Base-by-base conservation (phyloP, 1,139 yeast species). In the Nakaseomyces kungkrabaensis region DNA sequence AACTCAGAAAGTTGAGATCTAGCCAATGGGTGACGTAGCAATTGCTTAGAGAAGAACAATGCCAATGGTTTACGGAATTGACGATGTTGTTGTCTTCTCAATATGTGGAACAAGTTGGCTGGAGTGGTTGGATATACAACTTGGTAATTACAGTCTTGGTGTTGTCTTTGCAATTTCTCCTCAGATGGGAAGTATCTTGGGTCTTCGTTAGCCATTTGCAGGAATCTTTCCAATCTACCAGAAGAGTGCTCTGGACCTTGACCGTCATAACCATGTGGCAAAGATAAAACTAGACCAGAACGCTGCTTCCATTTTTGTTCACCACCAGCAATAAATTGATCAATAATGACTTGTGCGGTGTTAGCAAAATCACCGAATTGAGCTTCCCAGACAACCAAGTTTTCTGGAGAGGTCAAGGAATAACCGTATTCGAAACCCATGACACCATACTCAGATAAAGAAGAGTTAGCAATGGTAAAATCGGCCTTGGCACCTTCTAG, bases 211-310 rank as follows among this genome's bases (percentile, higher is more conserved):
- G 96, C 85, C 68, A 94, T 74, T 75, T 87, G 96, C 71, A 94
- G 79, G 75, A 89, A 94, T 76, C 99, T 84, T 76, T 94, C 99
- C 53, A 94, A 74, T 78, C 98, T 85, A 65, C 96, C 97, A 54
- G 96, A 87, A 37, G 98, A 92, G 73, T 94, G 99, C 75, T 94
- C 99, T 59, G 98, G 98, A 65, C 99, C 99, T 76, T 92, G 98
- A 60, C 99, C 99, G 71, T 94, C 99, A 69, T 90, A 94, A 74
- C 99, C 99, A 69, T 94, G 99, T 54, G 99, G 99, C 70, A 94
- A 79, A 5, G 97, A 87, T 62, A 94, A 74, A 47, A 92, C 96
- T 58, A 94, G 70, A 68, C 99, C 99, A 22, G 96, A 86, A 74
- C 99, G 86, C 78, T 94, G 98, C 69, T 87, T 86, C 99, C 99